phyloP scores from a whole-genome alignment of 2,329 filamentous ascomycete genomes.

The Purpureocillium lavendulum region DNA sequence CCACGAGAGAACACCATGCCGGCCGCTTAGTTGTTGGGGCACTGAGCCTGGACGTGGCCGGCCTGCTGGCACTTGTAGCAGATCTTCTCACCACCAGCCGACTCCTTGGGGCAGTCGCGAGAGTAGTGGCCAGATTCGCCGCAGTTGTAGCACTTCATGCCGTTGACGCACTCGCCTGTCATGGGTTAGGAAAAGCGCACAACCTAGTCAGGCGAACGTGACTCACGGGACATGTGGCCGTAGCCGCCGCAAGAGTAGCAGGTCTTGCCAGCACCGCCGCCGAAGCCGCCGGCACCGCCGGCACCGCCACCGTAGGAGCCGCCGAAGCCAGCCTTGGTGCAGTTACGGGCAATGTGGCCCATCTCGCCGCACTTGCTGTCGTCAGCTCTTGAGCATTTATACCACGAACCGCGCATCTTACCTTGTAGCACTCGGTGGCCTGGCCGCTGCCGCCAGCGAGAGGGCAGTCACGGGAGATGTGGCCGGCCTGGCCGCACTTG shows the following conservation, averaged over 20 bases:
- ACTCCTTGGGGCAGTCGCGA: slow-evolving; percentile 92
- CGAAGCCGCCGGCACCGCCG: slow-evolving; percentile 27
- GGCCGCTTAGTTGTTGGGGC: slow-evolving; percentile 65
- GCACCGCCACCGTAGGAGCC: slow-evolving; percentile 36
- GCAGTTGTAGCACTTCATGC: slow-evolving; percentile 99
- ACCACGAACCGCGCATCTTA: slow-evolving; percentile 12
- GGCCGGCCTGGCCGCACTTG: slow-evolving; percentile 73
- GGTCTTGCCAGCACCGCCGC: slow-evolving; percentile 60
- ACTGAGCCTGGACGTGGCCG: slow-evolving; percentile 89
- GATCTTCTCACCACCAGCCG: slow-evolving; percentile 78
- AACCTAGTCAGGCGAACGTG: no score
- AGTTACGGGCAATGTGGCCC: slow-evolving; percentile 93
- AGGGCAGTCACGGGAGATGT: slow-evolving; percentile 85
- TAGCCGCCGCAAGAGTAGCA: slow-evolving; percentile 98
- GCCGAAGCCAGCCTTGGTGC: slow-evolving; percentile 55
- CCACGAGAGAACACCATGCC: slow-evolving; percentile 14
- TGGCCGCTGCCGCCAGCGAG: slow-evolving; percentile 36
- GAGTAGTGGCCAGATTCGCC: slow-evolving; percentile 89
- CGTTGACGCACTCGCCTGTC: slow-evolving; percentile 84
- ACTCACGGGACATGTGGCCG: slow-evolving; percentile 85
- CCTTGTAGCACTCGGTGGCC: slow-evolving; percentile 83
- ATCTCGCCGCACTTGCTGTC: slow-evolving; percentile 67
- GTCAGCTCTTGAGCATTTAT: background rate
- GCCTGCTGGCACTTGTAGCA: slow-evolving; percentile 91
- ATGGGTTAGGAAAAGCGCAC: slow-evolving; percentile 10